phyloP scores from a whole-genome alignment of 495 filamentous ascomycete species.

The Neurospora hispaniola region DNA sequence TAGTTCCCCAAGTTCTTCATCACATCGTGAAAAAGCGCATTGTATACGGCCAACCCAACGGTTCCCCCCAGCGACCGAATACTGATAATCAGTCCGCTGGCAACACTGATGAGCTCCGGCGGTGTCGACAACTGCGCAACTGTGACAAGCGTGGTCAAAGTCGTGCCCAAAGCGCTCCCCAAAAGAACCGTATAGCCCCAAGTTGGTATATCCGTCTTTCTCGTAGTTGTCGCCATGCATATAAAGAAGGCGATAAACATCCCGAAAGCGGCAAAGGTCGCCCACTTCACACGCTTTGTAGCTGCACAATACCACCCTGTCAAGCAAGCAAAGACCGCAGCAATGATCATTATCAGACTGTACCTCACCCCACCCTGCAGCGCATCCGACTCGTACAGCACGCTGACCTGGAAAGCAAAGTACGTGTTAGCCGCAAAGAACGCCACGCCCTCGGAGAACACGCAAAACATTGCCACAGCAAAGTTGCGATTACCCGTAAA shows the following conservation, averaged over 20 bases:
- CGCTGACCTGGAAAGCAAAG: slow-evolving; percentile 23
- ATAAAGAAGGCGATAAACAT: slow-evolving; percentile 18
- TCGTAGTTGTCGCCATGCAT: slow-evolving; percentile 19
- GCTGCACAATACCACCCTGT: slow-evolving; percentile 18
- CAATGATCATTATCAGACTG: slow-evolving; percentile 15
- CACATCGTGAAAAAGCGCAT: slow-evolving; percentile 11
- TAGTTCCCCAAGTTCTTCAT: slow-evolving; percentile 11
- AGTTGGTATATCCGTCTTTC: slow-evolving; percentile 2
- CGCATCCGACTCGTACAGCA: slow-evolving; percentile 20
- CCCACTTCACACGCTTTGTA: slow-evolving; percentile 11
- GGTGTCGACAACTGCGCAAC: slow-evolving; percentile 25
- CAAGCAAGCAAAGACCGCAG: slow-evolving; percentile 7
- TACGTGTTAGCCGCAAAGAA: slow-evolving; percentile 30
- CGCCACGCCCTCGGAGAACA: slow-evolving; percentile 24
- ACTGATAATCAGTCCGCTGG: slow-evolving; percentile 23
- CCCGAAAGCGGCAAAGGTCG: slow-evolving; percentile 14
- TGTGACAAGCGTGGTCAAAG: slow-evolving; percentile 18
- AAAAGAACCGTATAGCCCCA: slow-evolving; percentile 25
- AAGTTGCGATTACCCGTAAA: slow-evolving; percentile 24
- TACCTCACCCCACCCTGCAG: slow-evolving; percentile 17
- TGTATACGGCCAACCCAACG: slow-evolving; percentile 26
- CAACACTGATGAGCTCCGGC: slow-evolving; percentile 22
- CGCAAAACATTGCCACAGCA: slow-evolving; percentile 16
- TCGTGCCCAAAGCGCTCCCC: slow-evolving; percentile 20
- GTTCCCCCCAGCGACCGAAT: slow-evolving; percentile 22